These are phyloP conservation scores for Aureobasidium uvarum DNA, from an alignment of 2,329 filamentous ascomycete species.

Conservation along the genomic window DNA sequence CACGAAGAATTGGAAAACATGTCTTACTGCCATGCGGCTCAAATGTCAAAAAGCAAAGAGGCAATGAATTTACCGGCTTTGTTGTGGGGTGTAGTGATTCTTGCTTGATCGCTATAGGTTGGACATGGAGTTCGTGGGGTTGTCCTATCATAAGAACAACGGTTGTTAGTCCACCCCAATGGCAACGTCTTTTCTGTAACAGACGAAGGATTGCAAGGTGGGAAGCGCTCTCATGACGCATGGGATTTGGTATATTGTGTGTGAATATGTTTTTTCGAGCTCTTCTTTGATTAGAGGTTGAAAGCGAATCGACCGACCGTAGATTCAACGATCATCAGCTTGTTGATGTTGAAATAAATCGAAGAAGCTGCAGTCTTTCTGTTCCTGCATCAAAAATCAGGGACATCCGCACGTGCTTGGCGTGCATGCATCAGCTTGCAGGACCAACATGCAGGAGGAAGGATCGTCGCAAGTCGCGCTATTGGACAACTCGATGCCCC, in stretches of 20 bases:
- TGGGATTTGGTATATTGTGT: neutral
- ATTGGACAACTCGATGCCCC: constrained; percentile 6
- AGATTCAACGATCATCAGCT: neutral
- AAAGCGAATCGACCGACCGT: neutral
- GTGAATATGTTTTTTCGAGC: neutral
- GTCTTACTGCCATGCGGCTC: constrained; percentile 24
- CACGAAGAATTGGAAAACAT: neutral
- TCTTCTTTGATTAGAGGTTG: neutral
- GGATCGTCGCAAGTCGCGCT: constrained; percentile 17
- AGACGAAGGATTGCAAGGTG: constrained; percentile 3
- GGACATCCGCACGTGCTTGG: constrained; percentile 1
- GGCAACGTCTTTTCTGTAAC: constrained; percentile 15
- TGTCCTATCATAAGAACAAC: constrained; percentile 9
- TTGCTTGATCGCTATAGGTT: neutral
- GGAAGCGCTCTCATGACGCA: neutral
- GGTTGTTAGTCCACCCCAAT: constrained; percentile 19
- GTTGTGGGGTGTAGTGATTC: constrained; percentile 5
- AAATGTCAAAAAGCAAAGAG: constrained; percentile 24
- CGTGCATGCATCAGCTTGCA: constrained; percentile 15
- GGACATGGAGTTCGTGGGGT: constrained; percentile 13
- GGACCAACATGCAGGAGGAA: constrained; percentile 15
- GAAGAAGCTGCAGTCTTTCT: neutral
- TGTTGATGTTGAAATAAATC: neutral
- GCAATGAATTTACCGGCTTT: constrained; percentile 3
- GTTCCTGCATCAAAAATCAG: neutral